Evolutionary conservation across 805 yeast genomes (phyloP).

Genomic region (Candida ficus): DNA sequence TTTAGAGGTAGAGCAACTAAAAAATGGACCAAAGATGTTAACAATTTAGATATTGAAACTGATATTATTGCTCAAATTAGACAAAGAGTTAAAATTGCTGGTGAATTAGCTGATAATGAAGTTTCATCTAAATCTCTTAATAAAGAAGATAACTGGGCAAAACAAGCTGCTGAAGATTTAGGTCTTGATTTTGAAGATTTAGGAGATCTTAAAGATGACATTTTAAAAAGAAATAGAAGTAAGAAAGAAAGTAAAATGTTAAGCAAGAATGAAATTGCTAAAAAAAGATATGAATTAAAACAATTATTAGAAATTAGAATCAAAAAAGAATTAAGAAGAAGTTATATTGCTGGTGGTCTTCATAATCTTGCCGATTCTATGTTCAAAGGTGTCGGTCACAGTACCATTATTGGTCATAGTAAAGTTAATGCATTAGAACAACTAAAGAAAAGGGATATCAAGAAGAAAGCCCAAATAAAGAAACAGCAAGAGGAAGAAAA

Average conservation of each 20-base stretch:
- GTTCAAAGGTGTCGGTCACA: slow-evolving; percentile 61
- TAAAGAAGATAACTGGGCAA: slow-evolving; percentile 77
- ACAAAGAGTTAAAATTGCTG: slow-evolving; percentile 63
- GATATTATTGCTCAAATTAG: slow-evolving; percentile 67
- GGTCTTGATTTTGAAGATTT: slow-evolving; percentile 72
- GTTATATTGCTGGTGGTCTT: slow-evolving; percentile 76
- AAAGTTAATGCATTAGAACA: slow-evolving; percentile 64
- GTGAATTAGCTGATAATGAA: slow-evolving; percentile 69
- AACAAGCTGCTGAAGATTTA: slow-evolving; percentile 88
- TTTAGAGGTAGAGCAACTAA: slow-evolving; percentile 30
- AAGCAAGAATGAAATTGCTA: slow-evolving; percentile 42
- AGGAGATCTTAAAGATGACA: slow-evolving; percentile 55
- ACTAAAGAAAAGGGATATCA: slow-evolving; percentile 31
- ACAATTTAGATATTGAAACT: slow-evolving; percentile 69
- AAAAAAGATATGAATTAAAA: slow-evolving; percentile 46
- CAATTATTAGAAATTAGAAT: slow-evolving; percentile 47
- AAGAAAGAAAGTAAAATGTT: slow-evolving; percentile 49
- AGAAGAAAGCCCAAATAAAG: neutral
- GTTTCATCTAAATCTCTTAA: slow-evolving; percentile 51
- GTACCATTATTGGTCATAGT: slow-evolving; percentile 63
- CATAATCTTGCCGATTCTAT: slow-evolving; percentile 74
- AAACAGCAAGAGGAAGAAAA: neutral
- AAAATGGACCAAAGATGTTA: slow-evolving; percentile 51
- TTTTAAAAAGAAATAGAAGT: slow-evolving; percentile 56
- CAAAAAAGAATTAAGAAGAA: slow-evolving; percentile 59